phyloP scores from a whole-genome alignment of 768 basidiomycete species.

The Boletus bicolor region DNA sequence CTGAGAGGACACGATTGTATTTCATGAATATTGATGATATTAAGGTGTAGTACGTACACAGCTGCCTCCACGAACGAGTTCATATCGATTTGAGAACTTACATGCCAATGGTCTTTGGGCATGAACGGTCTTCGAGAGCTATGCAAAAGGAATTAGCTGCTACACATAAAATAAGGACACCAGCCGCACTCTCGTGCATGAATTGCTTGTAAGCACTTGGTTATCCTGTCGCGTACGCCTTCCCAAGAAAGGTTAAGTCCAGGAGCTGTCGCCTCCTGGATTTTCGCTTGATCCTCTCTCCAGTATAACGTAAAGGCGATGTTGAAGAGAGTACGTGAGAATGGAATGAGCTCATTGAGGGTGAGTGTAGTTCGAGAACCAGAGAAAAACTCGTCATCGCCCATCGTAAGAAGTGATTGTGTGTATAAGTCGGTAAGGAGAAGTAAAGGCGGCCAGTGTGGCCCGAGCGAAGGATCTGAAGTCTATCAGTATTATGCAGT shows the following conservation, averaged over 20 bases:
- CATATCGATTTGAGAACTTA: slow-evolving; percentile 57
- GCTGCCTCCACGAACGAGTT: slow-evolving; percentile 83
- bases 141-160: slow-evolving; percentile 10
- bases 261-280: slow-evolving; percentile 40
- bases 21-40: neutral
- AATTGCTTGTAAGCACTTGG: slow-evolving; percentile 73
- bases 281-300: slow-evolving; percentile 43
- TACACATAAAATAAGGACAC: neutral
- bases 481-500: slow-evolving; percentile 4
- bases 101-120: slow-evolving; percentile 81
- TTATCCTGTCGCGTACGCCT: slow-evolving; percentile 69
- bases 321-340: slow-evolving; percentile 78
- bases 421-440: slow-evolving; percentile 80
- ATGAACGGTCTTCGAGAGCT: slow-evolving; percentile 86
- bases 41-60: slow-evolving; percentile 45
- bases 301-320: slow-evolving; percentile 80
- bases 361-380: slow-evolving; percentile 67
- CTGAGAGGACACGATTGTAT: slow-evolving; percentile 32
- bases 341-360: slow-evolving; percentile 73
- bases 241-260: slow-evolving; percentile 53
- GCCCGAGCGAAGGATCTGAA: slow-evolving; percentile 43
- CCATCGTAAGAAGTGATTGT: slow-evolving; percentile 84
- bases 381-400: slow-evolving; percentile 95
- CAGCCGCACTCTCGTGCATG: slow-evolving; percentile 81
- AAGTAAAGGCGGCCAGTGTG: slow-evolving; percentile 66